Conservation (phyloP, 257 asterid species). For the Striga asiatica region DNA sequence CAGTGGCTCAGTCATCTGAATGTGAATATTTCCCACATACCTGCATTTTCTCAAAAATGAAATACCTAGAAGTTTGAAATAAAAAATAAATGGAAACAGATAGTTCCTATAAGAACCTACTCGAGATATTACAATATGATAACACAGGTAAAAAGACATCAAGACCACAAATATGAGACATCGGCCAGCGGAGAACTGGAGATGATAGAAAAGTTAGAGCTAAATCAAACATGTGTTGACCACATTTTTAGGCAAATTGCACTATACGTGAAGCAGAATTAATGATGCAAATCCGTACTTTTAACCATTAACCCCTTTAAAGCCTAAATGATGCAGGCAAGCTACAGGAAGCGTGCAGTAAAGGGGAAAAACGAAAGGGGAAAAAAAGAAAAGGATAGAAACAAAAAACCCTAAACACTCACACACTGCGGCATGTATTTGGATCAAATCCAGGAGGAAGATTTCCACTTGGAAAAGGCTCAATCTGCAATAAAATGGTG, state of each 20-base stretch:
- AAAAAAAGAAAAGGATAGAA: background rate
- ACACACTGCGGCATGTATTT: slow-evolving; percentile 99
- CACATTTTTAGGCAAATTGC: background rate
- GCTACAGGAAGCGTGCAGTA: slow-evolving; percentile 9
- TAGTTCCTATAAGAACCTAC: slow-evolving; percentile 14
- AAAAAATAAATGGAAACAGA: slow-evolving; percentile 12
- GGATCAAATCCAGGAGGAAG: slow-evolving; percentile 99
- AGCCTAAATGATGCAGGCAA: slow-evolving; percentile 3
- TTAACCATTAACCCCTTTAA: background rate
- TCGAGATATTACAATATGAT: slow-evolving; percentile 15
- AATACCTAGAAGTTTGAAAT: slow-evolving; percentile 18
- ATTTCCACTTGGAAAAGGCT: slow-evolving; percentile 99
- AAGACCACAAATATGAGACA: slow-evolving; percentile 1
- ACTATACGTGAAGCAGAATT: background rate
- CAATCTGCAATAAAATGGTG: slow-evolving; percentile 69
- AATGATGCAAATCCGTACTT: slow-evolving; percentile 4
- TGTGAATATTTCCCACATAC: slow-evolving; percentile 80
- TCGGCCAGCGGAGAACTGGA: slow-evolving; percentile 4
- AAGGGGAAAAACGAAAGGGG: slow-evolving; percentile 5
- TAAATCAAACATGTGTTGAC: background rate
- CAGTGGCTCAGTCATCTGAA: slow-evolving; percentile 82
- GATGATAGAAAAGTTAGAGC: slow-evolving; percentile 4
- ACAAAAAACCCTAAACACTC: slow-evolving; percentile 47
- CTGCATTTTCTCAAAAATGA: slow-evolving; percentile 57
- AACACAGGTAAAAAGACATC: slow-evolving; percentile 4